phyloP scores from a whole-genome alignment of 1,284 basidiomycete genomes.

The Trametes hirsuta region DNA sequence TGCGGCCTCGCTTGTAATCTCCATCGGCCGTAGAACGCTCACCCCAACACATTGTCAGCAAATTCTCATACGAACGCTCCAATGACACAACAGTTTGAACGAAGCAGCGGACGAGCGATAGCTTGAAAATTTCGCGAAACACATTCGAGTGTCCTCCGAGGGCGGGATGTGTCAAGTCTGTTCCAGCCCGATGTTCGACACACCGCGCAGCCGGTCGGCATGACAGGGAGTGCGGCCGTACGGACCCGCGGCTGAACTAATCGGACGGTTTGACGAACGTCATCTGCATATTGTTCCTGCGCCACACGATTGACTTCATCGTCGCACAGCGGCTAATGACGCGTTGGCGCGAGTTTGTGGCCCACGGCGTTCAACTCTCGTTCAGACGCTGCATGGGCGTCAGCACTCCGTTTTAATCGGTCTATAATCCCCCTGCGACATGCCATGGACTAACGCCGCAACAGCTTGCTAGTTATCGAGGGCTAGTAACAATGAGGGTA shows the following conservation, averaged over 20 bases:
- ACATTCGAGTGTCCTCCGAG: neutral
- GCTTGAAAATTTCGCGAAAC: constrained; percentile 5
- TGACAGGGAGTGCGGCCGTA: neutral
- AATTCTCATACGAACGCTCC: no score
- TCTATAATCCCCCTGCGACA: no score
- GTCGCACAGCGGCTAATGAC: neutral
- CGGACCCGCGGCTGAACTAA: constrained; percentile 1
- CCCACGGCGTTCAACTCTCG: no score
- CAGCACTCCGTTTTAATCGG: no score
- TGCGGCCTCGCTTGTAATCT: no score
- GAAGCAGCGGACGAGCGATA: neutral
- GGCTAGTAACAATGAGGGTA: neutral
- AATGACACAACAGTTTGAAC: neutral
- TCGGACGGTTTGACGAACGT: neutral
- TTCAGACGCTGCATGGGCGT: no score
- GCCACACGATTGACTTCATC: neutral
- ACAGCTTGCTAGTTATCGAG: neutral
- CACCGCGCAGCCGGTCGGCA: neutral
- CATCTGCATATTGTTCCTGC: constrained; percentile 4
- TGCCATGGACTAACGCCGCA: no score
- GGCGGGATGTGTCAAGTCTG: neutral
- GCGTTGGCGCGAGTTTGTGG: no score
- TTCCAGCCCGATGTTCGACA: neutral
- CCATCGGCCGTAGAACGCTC: no score
- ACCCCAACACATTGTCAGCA: no score